A percentile compares a stretch with the other conserved stretches of the same genome.
Evolutionary conservation across 2,329 filamentous ascomycete genomes (phyloP).

Genomic region (Aspergillus ochraceus): DNA sequence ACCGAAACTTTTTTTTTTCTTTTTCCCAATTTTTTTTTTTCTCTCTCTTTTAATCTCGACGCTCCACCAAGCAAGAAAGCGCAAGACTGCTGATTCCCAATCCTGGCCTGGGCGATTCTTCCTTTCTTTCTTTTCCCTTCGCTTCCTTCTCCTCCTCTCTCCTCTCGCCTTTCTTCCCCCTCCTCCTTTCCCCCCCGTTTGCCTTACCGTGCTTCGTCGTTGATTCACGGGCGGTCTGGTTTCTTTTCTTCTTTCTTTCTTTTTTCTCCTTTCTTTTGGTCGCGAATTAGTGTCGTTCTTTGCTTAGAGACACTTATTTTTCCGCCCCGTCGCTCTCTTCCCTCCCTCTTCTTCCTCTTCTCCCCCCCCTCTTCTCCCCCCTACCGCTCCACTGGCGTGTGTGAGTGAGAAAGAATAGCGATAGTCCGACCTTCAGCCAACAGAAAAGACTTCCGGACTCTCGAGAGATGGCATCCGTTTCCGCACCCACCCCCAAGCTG

Average conservation of each 20-base stretch:
- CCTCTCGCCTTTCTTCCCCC: constrained; percentile 19
- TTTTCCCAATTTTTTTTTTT: constrained; percentile 9
- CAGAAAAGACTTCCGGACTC: constrained; percentile 13
- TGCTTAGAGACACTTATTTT: constrained; percentile 14
- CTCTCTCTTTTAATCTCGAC: constrained; percentile 28
- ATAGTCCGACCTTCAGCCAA: constrained; percentile 1
- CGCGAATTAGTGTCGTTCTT: constrained; percentile 21
- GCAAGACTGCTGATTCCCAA: constrained; percentile 18
- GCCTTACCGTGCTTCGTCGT: constrained; percentile 17
- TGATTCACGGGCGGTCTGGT: constrained; percentile 27
- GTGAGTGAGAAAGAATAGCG: constrained; percentile 16
- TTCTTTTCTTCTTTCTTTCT: not conserved
- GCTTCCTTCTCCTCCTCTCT: constrained; percentile 26
- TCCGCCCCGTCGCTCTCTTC: constrained; percentile 20
- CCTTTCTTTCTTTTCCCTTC: constrained; percentile 32
- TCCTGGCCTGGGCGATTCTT: constrained; percentile 13
- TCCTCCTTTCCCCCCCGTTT: constrained; percentile 12
- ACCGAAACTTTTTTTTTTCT: not conserved
- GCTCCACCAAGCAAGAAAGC: constrained; percentile 26
- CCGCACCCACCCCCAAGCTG: constrained; percentile 66
- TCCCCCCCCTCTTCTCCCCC: constrained; percentile 19
- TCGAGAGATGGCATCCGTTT: constrained; percentile 45
- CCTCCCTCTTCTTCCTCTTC: constrained; percentile 18
- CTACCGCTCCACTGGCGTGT: constrained; percentile 29
- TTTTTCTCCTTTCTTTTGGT: constrained; percentile 15